phyloP scores from a whole-genome alignment of 2,329 filamentous ascomycete species.

The Hirsutella minnesotensis region DNA sequence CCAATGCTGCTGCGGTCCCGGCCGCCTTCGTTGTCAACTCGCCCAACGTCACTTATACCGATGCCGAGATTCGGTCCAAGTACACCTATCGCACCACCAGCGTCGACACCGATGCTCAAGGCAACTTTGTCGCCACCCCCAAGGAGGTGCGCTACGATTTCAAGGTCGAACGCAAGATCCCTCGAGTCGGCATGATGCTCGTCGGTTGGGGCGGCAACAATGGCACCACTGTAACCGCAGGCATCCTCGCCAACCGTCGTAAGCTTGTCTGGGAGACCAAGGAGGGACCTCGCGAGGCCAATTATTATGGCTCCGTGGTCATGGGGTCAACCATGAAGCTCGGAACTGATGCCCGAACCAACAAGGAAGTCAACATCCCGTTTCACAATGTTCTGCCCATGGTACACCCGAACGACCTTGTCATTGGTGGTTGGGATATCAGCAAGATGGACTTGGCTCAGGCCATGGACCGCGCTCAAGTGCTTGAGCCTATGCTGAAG shows the following conservation, averaged over 20 bases:
- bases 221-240: slow-evolving; percentile 90
- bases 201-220: slow-evolving; percentile 98
- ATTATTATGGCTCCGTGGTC: slow-evolving; percentile 96
- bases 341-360: slow-evolving; percentile 72
- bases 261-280: slow-evolving; percentile 86
- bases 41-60: slow-evolving; percentile 85
- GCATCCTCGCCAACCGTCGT: slow-evolving; percentile 90
- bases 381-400: slow-evolving; percentile 92
- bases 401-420: slow-evolving; percentile 93
- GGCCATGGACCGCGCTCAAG: slow-evolving; percentile 90
- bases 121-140: slow-evolving; percentile 73
- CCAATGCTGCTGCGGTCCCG: slow-evolving; percentile 36
- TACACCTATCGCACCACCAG: slow-evolving; percentile 95
- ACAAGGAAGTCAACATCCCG: slow-evolving; percentile 87
- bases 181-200: slow-evolving; percentile 92
- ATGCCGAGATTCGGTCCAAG: slow-evolving; percentile 78
- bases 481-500: slow-evolving; percentile 94
- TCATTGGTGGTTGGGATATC: slow-evolving; percentile 96
- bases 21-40: slow-evolving; percentile 79
- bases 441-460: slow-evolving; percentile 78
- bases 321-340: slow-evolving; percentile 98
- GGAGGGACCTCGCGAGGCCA: slow-evolving; percentile 72
- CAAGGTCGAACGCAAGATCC: slow-evolving; percentile 88
- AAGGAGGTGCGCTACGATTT: slow-evolving; percentile 91
- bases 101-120: slow-evolving; percentile 58